A percentile compares a stretch with the other conserved stretches of the same genome.
phyloP scores from a whole-genome alignment of 73 alveolate species.

The Stentor coeruleus region DNA sequence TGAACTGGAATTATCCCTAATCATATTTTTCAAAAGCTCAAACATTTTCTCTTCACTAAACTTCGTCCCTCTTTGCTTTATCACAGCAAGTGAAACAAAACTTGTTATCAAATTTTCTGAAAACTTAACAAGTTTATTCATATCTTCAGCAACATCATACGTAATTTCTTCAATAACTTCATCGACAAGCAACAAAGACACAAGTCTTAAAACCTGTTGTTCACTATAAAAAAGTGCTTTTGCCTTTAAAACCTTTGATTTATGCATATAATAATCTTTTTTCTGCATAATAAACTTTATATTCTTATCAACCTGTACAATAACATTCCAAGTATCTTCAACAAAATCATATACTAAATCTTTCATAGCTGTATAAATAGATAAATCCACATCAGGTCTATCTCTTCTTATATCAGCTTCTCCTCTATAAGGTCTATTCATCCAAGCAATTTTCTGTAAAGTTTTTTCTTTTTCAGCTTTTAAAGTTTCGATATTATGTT shows the following conservation, averaged over 20 bases:
- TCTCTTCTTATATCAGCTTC: slow-evolving; percentile 20
- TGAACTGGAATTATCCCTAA: neutral
- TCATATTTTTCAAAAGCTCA: neutral
- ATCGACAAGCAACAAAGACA: neutral
- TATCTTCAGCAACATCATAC: neutral
- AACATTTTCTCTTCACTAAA: too few relatives aligned
- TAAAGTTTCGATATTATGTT: neutral
- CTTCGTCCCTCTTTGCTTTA: neutral
- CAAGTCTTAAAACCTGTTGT: neutral
- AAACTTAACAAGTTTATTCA: neutral
- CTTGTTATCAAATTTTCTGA: neutral
- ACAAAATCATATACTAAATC: slow-evolving; percentile 17
- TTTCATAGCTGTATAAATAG: slow-evolving; percentile 15
- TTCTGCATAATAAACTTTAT: neutral
- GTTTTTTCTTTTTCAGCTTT: neutral
- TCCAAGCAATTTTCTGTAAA: neutral
- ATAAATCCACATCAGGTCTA: neutral
- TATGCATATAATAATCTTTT: neutral
- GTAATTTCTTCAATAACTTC: neutral
- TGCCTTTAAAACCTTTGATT: neutral
- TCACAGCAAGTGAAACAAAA: neutral
- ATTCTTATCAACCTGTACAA: neutral
- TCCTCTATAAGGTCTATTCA: slow-evolving; percentile 10
- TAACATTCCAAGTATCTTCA: slow-evolving; percentile 1
- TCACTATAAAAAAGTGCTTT: neutral